Conservation (phyloP, 768 basidiomycete species). For the Paxillus ammoniavirescens region DNA sequence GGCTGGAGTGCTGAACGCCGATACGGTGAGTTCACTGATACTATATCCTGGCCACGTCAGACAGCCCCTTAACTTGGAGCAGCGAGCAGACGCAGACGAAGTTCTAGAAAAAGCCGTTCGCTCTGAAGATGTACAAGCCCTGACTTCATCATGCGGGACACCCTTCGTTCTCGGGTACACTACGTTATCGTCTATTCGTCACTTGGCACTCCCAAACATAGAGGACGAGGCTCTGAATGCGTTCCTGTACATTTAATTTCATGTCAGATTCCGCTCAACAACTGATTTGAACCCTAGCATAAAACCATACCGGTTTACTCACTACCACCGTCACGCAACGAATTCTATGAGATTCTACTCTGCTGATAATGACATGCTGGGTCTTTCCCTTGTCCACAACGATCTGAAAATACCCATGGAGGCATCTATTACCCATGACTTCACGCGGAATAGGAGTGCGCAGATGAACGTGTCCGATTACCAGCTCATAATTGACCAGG, state of each 20-base stretch:
- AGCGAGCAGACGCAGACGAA: conserved; percentile 16
- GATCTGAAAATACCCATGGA: conserved; percentile 23
- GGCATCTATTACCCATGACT: conserved; percentile 37
- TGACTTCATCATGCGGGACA: conserved; percentile 15
- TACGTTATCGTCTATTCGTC: conserved; percentile 14
- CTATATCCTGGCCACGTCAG: conserved; percentile 1
- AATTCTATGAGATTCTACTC: conserved; percentile 65
- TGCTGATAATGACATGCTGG: conserved; percentile 37
- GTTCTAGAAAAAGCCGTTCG: conserved; percentile 11
- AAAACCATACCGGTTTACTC: conserved; percentile 35
- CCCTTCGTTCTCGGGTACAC: conserved; percentile 32
- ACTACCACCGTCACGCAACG: conserved; percentile 54
- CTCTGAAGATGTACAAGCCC: conserved; percentile 16
- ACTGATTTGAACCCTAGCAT: conserved; percentile 11
- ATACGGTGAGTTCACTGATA: conserved; percentile 33
- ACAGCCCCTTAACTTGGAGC: background rate
- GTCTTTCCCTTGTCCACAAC: conserved; percentile 14
- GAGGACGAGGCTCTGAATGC: conserved; percentile 33
- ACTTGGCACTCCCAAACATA: conserved; percentile 25
- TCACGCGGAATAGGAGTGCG: conserved; percentile 26
- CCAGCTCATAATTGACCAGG: conserved; percentile 43
- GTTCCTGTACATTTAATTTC: conserved; percentile 11
- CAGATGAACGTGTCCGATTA: conserved; percentile 13
- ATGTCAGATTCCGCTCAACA: background rate
- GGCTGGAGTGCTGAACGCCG: conserved; percentile 44